Percentiles rank a stretch among this genome's conserved stretches.
Evolutionary conservation across 495 filamentous ascomycete genomes (phyloP).

Genomic region (Penicillium verhagenii): DNA sequence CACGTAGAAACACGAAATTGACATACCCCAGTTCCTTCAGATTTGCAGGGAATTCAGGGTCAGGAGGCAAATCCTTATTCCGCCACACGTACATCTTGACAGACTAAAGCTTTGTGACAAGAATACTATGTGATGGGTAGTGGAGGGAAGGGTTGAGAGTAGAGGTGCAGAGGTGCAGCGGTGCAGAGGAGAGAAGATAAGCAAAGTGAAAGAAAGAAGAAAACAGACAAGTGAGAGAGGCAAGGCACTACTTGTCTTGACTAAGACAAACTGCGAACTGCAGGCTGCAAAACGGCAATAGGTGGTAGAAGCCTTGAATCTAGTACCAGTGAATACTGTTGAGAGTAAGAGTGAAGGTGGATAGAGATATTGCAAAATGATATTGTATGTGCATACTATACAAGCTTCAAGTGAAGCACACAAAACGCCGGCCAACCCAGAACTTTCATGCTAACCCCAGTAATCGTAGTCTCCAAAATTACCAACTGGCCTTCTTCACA

Average conservation of each 20-base stretch:
- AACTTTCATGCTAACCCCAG: conserved; percentile 4
- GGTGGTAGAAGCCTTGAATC: background rate
- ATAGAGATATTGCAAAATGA: background rate
- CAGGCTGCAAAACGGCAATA: background rate
- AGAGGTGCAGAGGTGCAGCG: background rate
- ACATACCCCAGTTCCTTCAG: conserved; percentile 69
- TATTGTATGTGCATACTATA: conserved; percentile 30
- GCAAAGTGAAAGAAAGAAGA: background rate
- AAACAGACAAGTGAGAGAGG: background rate
- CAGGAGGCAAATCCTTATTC: conserved; percentile 64
- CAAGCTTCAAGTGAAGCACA: conserved; percentile 30
- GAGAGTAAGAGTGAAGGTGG: background rate
- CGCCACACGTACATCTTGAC: conserved; percentile 66
- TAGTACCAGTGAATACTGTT: background rate
- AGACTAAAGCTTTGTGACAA: background rate
- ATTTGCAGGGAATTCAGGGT: conserved; percentile 62
- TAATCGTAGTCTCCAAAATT: conserved; percentile 9
- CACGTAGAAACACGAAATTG: background rate
- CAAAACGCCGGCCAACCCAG: conserved; percentile 33
- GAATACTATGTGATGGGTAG: background rate
- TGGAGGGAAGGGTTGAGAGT: background rate
- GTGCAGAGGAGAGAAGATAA: conserved; percentile 3
- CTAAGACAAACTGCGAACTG: background rate
- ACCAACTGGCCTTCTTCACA: conserved; percentile 96
- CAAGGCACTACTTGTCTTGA: background rate